Base-by-base conservation (phyloP, 2,329 filamentous ascomycete genomes). In the Colletotrichum cordylinicola region DNA sequence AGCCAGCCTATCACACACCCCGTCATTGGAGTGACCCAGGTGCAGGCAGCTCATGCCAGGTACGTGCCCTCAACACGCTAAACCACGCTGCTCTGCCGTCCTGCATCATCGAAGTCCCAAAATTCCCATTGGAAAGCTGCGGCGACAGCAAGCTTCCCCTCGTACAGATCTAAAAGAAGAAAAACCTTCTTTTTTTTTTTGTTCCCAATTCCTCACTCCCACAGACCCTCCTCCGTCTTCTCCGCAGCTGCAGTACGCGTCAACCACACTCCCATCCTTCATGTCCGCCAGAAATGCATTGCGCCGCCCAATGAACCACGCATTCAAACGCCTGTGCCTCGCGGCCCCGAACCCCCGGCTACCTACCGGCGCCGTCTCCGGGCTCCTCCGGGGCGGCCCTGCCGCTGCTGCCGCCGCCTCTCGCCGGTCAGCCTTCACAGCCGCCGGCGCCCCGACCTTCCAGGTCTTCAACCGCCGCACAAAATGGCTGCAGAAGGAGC, bases 401-500 rank as follows among this genome's bases (percentile, higher is more conserved):
- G 37, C 66, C 31, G 58, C 35, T 48, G 27, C 56, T 60, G 16
- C 29, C 24, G 37, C 66, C n/a, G 35, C 16, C 56, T 33, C 72
- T 43, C 83, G 86, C 73, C 89, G 94, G 74, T 87, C 85, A 73
- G 96, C 96, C 67, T 91, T 95, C 74, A 94, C 96, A 85, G 90
- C 94, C 24, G 89, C 95, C 3, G 94, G 95, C 56, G 91, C 92
- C 55, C 94, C 96, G 31, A 92, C 93, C 48, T 92, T 98, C 79
- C 94, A 98, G 79, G 94, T 99, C 84, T 99, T 99, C 91, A 98
- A 98, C 85, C 91, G 93, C 77, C 91, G 91, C 79, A 92, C 93
- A 27, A 99, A 99, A 89, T 96, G 94, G 89, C 87, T 97, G 65
- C 97, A 99, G 83, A 98, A 95, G 84, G 96, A 98, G 84, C 92